These are phyloP conservation scores for Trametes hirsuta DNA, from an alignment of 1,284 basidiomycete genomes.

Conservation along the genomic window DNA sequence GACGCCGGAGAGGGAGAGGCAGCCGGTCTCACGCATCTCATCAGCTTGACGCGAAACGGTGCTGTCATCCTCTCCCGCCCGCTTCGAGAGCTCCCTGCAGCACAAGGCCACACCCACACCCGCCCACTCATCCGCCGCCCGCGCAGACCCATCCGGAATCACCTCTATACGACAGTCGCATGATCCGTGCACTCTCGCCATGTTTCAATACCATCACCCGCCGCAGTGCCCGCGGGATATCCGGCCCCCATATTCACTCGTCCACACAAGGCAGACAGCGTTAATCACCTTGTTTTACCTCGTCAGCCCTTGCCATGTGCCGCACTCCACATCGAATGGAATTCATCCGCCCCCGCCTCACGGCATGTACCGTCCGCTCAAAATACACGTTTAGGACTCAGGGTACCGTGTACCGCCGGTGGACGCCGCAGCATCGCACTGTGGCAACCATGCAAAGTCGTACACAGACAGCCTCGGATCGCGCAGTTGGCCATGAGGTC, in stretches of 20 bases:
- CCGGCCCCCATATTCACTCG: background rate
- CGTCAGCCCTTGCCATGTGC: too few species aligned
- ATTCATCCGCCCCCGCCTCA: too few species aligned
- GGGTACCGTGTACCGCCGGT: too few species aligned
- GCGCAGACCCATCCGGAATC: background rate
- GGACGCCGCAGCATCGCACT: background rate
- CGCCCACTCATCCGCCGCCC: background rate
- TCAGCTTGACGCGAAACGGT: constrained; percentile 14
- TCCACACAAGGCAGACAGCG: background rate
- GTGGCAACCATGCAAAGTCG: background rate
- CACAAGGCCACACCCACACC: background rate
- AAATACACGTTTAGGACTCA: too few species aligned
- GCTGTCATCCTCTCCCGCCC: constrained; percentile 18
- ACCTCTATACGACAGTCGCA: constrained; percentile 1
- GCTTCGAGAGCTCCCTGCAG: constrained; percentile 11
- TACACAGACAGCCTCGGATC: background rate
- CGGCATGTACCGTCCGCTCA: too few species aligned
- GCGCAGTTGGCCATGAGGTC: background rate
- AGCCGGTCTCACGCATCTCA: constrained; percentile 16
- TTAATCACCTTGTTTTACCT: too few species aligned
- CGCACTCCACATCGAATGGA: too few species aligned
- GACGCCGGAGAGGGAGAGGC: constrained; percentile 9
- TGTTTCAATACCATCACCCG: constrained; percentile 10
- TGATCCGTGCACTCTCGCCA: background rate
- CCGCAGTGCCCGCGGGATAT: background rate